These are phyloP conservation scores for Termitomyces sp. DNA, from an alignment of 1,284 basidiomycete genomes.

Conservation along the genomic window DNA sequence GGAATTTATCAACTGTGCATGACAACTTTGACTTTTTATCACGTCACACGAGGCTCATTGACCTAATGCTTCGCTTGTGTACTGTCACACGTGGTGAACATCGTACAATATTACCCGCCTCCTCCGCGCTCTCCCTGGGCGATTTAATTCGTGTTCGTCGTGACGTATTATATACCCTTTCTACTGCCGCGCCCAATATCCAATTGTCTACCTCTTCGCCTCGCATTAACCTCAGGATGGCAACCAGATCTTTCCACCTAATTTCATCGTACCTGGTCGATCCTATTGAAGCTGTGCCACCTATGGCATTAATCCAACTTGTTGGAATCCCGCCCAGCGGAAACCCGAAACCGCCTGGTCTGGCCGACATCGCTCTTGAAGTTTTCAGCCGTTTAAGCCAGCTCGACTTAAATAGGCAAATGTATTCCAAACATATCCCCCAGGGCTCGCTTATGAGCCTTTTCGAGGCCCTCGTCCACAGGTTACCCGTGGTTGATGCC, in stretches of 20 bases:
- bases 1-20: constrained; percentile 74
- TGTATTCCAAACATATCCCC: constrained; percentile 61
- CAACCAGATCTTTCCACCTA: constrained; percentile 60
- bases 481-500: constrained; percentile 73
- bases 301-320: constrained; percentile 51
- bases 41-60: constrained; percentile 58
- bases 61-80: constrained; percentile 67
- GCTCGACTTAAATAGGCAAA: constrained; percentile 75
- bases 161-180: constrained; percentile 72
- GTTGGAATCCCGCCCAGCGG: constrained; percentile 38
- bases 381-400: constrained; percentile 76
- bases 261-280: constrained; percentile 76
- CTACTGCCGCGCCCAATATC: constrained; percentile 57
- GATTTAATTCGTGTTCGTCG: constrained; percentile 75
- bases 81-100: constrained; percentile 38
- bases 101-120: constrained; percentile 39
- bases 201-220: constrained; percentile 39
- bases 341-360: constrained; percentile 49
- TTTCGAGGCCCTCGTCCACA: constrained; percentile 70
- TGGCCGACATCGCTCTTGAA: constrained; percentile 78
- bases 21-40: constrained; percentile 75
- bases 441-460: constrained; percentile 54
- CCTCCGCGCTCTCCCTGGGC: constrained; percentile 55
- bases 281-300: constrained; percentile 58
- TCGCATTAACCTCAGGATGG: constrained; percentile 37